Conservation (phyloP, 371 early-diverging fungal genomes). For the Mortierella sp. region DNA sequence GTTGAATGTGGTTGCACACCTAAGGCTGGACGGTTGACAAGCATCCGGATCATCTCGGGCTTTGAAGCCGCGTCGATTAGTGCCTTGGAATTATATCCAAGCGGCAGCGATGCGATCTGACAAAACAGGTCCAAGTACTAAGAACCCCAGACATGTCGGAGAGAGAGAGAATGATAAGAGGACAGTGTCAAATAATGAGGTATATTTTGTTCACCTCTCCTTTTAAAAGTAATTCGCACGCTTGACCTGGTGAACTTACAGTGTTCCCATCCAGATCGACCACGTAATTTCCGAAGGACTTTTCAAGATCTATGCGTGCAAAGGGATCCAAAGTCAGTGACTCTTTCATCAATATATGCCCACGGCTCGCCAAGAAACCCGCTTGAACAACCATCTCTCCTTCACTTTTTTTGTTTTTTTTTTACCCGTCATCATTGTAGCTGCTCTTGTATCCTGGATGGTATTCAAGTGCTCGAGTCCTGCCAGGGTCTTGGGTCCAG, state of each 20-base stretch:
- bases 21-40: slow-evolving; percentile 67
- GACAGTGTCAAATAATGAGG: too few species aligned
- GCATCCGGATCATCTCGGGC: slow-evolving; percentile 52
- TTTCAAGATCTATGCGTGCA: slow-evolving; percentile 61
- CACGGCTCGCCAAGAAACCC: too few species aligned
- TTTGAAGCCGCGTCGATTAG: slow-evolving; percentile 66
- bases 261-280: slow-evolving; percentile 80
- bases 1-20: slow-evolving; percentile 75
- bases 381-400: too few species aligned
- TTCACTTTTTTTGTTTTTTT: too few species aligned
- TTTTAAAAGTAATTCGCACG: too few species aligned
- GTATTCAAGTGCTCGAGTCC: slow-evolving; percentile 32
- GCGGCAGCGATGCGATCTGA: slow-evolving; percentile 82
- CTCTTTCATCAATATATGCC: too few species aligned
- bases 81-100: slow-evolving; percentile 79
- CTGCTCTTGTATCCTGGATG: slow-evolving; percentile 49
- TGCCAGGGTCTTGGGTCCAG: slow-evolving; percentile 40
- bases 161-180: too few species aligned
- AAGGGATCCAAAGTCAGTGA: too few species aligned
- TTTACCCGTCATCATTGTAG: slow-evolving; percentile 54
- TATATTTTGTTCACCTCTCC: too few species aligned
- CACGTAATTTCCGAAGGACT: slow-evolving; percentile 81
- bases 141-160: too few species aligned
- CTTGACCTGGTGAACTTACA: slow-evolving; percentile 29
- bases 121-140: slow-evolving; percentile 74